Base-by-base conservation (phyloP, 2,329 filamentous ascomycete species). In the Ceratocystiopsis sp. region DNA sequence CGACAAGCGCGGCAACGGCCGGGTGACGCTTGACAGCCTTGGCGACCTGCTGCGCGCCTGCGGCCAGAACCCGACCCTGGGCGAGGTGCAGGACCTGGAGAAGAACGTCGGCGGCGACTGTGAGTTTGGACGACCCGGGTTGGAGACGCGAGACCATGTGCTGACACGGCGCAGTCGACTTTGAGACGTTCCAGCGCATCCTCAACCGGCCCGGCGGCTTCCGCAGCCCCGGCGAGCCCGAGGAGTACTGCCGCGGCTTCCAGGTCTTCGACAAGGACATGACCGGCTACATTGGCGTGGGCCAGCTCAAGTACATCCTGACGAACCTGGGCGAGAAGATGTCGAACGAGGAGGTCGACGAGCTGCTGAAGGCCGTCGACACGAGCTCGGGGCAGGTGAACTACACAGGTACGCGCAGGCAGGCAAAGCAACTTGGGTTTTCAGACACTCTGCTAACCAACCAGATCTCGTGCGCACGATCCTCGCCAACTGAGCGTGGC, bases 251-350 rank as follows among this genome's bases (percentile, higher is more conserved):
- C 65, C 84, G 89, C 49, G 91, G 91, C 44, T 98, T 98, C 71
- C 91, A 98, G 64, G 91, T 98, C 43, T 98, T 98, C 56, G 91
- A 98, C 67, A 98, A 98, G 67, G 91, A 98, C 61, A 82, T 94
- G 77, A 94, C 86, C 47, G 91, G 91, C 42, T 95, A 87, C 64
- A 96, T 98, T 60, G 91, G 89, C 45, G 89, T 96, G 51, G 91
- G 91, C 46, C 91, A 98, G 67, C 75, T 98, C 62, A 84, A 93
- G 66, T 98, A 98, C 67, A 89, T 98, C 60, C 67, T 98, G 57
- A 98, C 91, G 45, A 96, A 96, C 61, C 67, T 98, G 55, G 91
- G 91, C 56, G 91, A 98, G 79, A 96, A 96, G 73, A 95, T 98
- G 86, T 84, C 82, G 48, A 89, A 98, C 56, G 91, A 96, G 50